These are phyloP conservation scores for Elsinoe arachidis DNA, from an alignment of 2,329 filamentous ascomycete genomes.

Conservation along the genomic window DNA sequence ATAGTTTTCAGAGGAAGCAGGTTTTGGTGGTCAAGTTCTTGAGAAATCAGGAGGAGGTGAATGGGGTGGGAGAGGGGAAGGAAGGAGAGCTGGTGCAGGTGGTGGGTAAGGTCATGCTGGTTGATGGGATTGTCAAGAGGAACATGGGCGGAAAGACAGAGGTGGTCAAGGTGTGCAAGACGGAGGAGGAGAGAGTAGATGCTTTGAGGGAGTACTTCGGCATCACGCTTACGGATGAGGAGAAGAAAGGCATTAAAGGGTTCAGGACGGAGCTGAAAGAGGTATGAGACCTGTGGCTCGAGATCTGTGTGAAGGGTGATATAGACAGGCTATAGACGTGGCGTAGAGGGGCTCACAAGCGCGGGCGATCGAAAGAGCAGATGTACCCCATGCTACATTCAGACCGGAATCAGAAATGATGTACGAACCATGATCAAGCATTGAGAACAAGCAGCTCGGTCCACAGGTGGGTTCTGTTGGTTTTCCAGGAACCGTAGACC, in stretches of 20 bases:
- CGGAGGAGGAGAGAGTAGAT: constrained; percentile 33
- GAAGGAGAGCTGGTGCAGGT: neutral
- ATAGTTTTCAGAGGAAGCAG: constrained; percentile 27
- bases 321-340: neutral
- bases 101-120: constrained; percentile 34
- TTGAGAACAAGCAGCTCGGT: no score
- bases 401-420: no score
- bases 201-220: constrained; percentile 38
- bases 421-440: no score
- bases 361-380: no score
- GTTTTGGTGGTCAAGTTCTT: constrained; percentile 34
- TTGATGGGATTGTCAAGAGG: constrained; percentile 37
- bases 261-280: constrained; percentile 3
- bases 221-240: constrained; percentile 32
- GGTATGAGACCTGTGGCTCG: neutral
- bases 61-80: neutral
- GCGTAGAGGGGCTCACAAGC: no score
- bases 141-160: constrained; percentile 38
- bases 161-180: constrained; percentile 33
- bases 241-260: constrained; percentile 29
- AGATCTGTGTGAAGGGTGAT: neutral
- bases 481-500: no score
- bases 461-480: no score
- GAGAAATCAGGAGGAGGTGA: constrained; percentile 23
- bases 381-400: no score